Base-by-base conservation (phyloP, 2,329 filamentous ascomycete species). In the Fusarium nisikadoi region DNA sequence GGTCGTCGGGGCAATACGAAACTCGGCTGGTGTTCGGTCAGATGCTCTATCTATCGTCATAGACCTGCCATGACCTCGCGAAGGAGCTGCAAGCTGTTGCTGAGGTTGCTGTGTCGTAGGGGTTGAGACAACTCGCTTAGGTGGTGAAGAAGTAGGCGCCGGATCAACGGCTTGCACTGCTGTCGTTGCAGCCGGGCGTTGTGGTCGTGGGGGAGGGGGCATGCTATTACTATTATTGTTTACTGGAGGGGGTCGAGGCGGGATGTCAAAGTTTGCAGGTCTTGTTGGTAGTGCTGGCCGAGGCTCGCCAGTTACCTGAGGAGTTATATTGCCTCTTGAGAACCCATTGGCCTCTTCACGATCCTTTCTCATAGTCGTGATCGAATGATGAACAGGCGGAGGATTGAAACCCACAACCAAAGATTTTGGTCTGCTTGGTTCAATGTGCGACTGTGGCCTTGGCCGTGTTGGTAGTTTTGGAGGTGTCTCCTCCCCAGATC, bases 231-330 rank as follows among this genome's bases (percentile, higher is more conserved):
- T 68, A 35, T 61, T 68, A 31, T 63, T 71, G n/a, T 68, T 75
- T 16, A 66, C 53, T 17, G 64, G 33, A 45, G 60, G 55, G 43
- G 70, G 45, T 17, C 75, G 73, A 46, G 71, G 68, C 19, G 74
- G 63, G 5, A 66, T 60, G 7, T 80, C 78, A 42, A 72, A 71
- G 29, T 76, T 79, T 25, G 80, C 79, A 17, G 87, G 86, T 46
- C 88, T 85, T 9, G 82, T 80, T 17, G 88, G 88, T 29, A 90
- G 79, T 14, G 83, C 81, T 52, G 87, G 86, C 16, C 83, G 83
- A 46, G 78, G 65, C 17, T 88, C 86, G 5, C 82, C 83, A 3
- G 82, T 83, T 14, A 79, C 70, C 49, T 86, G 84, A 39, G 84
- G 80, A 41, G 80, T 78, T 10, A 85, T 77, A 9, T 81, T 69